A percentile compares a stretch with the other conserved stretches of the same genome.
Conservation (phyloP, 2,329 filamentous ascomycete genomes). For the Calonectria hawksworthii region DNA sequence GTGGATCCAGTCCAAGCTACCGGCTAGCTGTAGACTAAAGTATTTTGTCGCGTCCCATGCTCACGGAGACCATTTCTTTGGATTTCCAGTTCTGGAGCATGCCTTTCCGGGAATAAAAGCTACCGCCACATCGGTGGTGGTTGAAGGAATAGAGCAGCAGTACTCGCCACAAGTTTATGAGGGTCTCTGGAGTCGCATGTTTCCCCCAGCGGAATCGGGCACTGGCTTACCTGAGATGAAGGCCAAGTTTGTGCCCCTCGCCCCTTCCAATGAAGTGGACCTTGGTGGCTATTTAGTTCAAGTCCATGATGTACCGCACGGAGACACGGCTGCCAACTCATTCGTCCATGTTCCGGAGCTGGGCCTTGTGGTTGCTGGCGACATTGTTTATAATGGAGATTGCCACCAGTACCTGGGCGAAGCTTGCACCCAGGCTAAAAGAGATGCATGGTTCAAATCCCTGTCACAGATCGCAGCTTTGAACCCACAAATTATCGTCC, state of each 20-base stretch:
- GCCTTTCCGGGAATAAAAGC: neutral
- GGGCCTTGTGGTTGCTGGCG: neutral
- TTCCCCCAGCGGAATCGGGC: neutral
- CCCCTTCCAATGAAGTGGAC: neutral
- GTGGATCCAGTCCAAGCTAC: neutral
- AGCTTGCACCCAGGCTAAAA: neutral
- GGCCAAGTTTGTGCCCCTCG: neutral
- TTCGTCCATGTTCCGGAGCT: constrained; percentile 8
- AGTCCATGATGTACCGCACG: constrained; percentile 1
- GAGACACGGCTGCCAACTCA: constrained; percentile 12
- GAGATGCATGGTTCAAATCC: neutral
- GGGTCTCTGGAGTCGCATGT: neutral
- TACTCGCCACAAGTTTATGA: neutral
- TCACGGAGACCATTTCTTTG: constrained; percentile 12
- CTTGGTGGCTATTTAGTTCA: neutral
- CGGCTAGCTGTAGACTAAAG: neutral
- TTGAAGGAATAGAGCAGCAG: neutral
- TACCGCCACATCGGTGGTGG: neutral
- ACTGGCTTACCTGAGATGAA: neutral
- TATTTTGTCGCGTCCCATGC: constrained; percentile 7
- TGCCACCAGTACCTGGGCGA: constrained; percentile 13
- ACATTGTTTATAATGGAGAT: constrained; percentile 21
- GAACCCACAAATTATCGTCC: constrained; percentile 10
- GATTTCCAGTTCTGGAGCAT: constrained; percentile 1
- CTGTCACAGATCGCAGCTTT: constrained; percentile 1